Conservation (phyloP, 1,284 basidiomycete species). For the Amylostereum areolatum region DNA sequence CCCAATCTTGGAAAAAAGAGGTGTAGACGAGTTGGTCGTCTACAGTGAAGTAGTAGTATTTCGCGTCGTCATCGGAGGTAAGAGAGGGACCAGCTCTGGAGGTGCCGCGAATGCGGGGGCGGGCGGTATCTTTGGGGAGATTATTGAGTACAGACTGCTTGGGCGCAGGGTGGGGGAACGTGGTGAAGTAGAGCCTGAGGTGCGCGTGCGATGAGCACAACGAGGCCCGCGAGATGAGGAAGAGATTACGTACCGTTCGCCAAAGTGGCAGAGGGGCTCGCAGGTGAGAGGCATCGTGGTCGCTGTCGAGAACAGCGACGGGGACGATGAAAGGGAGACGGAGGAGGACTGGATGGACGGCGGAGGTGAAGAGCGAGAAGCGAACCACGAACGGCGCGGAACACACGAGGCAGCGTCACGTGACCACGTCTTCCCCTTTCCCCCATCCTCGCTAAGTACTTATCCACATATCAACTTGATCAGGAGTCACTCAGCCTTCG, state of each 20-base stretch:
- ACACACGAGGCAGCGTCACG: background rate
- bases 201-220: conserved; percentile 7
- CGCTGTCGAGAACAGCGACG: conserved; percentile 3
- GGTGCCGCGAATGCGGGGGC: conserved; percentile 54
- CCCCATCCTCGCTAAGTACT: no score
- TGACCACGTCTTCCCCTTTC: no score
- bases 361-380: background rate
- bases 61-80: conserved; percentile 61
- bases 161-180: conserved; percentile 69
- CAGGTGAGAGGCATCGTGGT: conserved; percentile 42
- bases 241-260: conserved; percentile 50
- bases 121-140: conserved; percentile 40
- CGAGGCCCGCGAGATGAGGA: background rate
- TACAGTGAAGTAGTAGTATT: conserved; percentile 83
- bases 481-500: no score
- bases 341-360: background rate
- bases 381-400: background rate
- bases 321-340: background rate
- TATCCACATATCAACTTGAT: no score
- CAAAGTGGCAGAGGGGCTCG: conserved; percentile 72
- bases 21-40: conserved; percentile 91
- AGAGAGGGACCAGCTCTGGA: conserved; percentile 51
- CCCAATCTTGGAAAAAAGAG: conserved; percentile 93
- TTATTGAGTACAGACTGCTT: conserved; percentile 57
- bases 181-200: conserved; percentile 74